These are phyloP conservation scores for Melampsora larici-populina DNA, from an alignment of 1,284 basidiomycete species.

Conservation along the genomic window DNA sequence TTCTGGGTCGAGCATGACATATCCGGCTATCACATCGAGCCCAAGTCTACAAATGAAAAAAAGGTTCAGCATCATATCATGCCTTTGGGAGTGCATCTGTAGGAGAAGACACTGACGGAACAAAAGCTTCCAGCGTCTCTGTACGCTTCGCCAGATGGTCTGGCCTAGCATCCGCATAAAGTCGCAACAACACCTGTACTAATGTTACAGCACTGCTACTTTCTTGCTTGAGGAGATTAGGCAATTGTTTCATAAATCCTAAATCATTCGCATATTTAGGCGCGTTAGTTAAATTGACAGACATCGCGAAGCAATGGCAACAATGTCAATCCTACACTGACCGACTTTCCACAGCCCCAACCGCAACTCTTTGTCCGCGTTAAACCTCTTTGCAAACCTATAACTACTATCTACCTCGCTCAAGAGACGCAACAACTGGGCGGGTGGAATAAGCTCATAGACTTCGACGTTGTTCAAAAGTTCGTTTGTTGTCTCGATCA, in stretches of 20 bases:
- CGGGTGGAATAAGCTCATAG: constrained; percentile 89
- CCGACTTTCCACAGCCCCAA: constrained; percentile 99
- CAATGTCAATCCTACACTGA: constrained; percentile 51
- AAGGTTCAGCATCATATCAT: too few species aligned
- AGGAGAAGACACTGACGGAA: constrained; percentile 67
- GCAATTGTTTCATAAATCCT: constrained; percentile 99
- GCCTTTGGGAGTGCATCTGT: too few species aligned
- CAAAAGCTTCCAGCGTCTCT: constrained; percentile 79
- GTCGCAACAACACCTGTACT: constrained; percentile 82
- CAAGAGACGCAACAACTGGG: constrained; percentile 87
- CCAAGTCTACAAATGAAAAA: constrained; percentile 64
- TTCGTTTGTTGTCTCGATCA: constrained; percentile 97
- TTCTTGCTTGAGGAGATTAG: constrained; percentile 97
- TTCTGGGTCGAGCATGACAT: constrained; percentile 81
- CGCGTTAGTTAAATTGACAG: too few species aligned
- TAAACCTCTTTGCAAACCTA: constrained; percentile 94
- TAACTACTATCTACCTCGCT: constrained; percentile 93
- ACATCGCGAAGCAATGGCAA: too few species aligned
- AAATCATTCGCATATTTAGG: not conserved
- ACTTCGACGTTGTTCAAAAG: constrained; percentile 86
- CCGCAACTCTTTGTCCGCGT: constrained; percentile 94
- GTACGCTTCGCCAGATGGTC: constrained; percentile 76
- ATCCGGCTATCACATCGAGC: constrained; percentile 85
- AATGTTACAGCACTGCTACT: constrained; percentile 93
- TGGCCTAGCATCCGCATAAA: constrained; percentile 87